Base-by-base conservation (phyloP, 495 filamentous ascomycete genomes). In the Trichoderma virens region DNA sequence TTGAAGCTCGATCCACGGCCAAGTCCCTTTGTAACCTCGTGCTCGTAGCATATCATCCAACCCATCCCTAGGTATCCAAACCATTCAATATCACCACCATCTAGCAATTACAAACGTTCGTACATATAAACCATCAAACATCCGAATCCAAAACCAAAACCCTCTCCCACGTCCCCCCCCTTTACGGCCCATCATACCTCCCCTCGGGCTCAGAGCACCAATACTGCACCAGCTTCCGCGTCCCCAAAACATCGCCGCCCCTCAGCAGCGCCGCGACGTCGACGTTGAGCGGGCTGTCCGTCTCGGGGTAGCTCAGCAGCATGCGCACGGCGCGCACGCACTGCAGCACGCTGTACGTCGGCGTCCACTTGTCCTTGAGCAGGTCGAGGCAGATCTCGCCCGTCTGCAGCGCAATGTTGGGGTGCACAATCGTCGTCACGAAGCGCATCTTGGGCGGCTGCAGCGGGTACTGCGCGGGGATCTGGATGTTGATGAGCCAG, bases 381-480 rank as follows among this genome's bases (percentile, higher is more conserved):
- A 98, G 80, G 66, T 96, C 93, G 14, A 98, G 83, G 70, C 94
- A 98, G 72, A 98, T 94, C 73, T 97, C 90, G 69, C 94, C 94
- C 5, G 87, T 92, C 67, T 85, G 79, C 71, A 91, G 87, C 65
- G 82, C 80, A 28, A 97, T 83, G 76, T 97, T 97, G 11, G 93
- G 87, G 75, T 97, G 93, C 69, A 89, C 92, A 68, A 94, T 86
- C 60, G 83, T 83, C 31, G 91, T 98, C 1, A 79, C 75, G 78
- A 98, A 98, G 47, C 67, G 78, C 66, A 98, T 89, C 13, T 75
- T 79, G 0, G 94, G 94, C 8, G 94, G 90, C 3, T 81, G 66
- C 41, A 86, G 78, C 0, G 94, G 94, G 79, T 98, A 98, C 60
- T 80, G 86, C 0, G 82, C 65, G 0, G 94, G 93, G 69, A 97